Conservation (phyloP, 495 filamentous ascomycete genomes). For the Xylaria venustula region DNA sequence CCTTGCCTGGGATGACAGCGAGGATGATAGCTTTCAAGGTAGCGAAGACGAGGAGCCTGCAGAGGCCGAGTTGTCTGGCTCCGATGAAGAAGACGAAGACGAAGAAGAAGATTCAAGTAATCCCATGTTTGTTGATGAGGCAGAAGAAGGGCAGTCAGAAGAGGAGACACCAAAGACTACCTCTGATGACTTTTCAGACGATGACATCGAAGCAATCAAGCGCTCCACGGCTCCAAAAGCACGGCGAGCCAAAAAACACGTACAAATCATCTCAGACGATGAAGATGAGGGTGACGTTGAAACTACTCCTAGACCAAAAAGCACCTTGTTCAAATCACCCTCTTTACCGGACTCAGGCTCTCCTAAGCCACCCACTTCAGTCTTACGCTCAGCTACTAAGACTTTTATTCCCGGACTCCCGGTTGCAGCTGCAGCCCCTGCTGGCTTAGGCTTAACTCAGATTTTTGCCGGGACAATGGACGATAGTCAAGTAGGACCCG, state of each 20-base stretch:
- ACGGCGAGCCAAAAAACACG: slow-evolving; percentile 41
- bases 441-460: slow-evolving; percentile 76
- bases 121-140: slow-evolving; percentile 31
- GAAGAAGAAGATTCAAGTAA: slow-evolving; percentile 22
- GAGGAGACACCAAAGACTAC: slow-evolving; percentile 33
- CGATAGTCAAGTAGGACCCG: slow-evolving; percentile 48
- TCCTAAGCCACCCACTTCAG: slow-evolving; percentile 50
- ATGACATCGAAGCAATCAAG: slow-evolving; percentile 42
- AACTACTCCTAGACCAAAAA: slow-evolving; percentile 44
- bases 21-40: slow-evolving; percentile 58
- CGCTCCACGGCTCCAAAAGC: slow-evolving; percentile 32
- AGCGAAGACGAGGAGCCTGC: slow-evolving; percentile 50
- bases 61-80: slow-evolving; percentile 46
- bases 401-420: slow-evolving; percentile 60
- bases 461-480: slow-evolving; percentile 92
- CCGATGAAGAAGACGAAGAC: slow-evolving; percentile 41
- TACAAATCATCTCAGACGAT: slow-evolving; percentile 55
- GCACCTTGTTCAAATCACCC: slow-evolving; percentile 34
- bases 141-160: slow-evolving; percentile 59
- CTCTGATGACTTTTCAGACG: slow-evolving; percentile 32
- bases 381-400: slow-evolving; percentile 56
- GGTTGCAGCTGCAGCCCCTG: slow-evolving; percentile 50
- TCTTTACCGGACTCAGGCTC: slow-evolving; percentile 33
- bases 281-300: slow-evolving; percentile 62
- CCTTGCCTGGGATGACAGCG: slow-evolving; percentile 61